Percentiles rank a stretch among this genome's conserved stretches.
These are phyloP conservation scores for Xerocomus nothofagi DNA, from an alignment of 1,284 basidiomycete species.

Conservation along the genomic window DNA sequence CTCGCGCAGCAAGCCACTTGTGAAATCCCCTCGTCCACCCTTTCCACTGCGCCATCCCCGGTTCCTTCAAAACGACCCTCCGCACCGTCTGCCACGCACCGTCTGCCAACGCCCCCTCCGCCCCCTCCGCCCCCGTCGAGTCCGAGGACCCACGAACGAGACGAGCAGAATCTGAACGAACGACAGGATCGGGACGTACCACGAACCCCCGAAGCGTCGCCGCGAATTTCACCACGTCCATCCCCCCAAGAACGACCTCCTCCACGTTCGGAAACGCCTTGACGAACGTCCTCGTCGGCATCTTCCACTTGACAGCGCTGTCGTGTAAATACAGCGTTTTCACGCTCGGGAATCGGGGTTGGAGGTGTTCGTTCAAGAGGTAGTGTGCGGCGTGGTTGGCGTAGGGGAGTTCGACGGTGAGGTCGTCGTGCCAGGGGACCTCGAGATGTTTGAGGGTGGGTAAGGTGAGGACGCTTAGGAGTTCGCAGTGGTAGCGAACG, in stretches of 20 bases:
- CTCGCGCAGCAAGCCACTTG: conserved; percentile 21
- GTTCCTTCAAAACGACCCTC: conserved; percentile 17
- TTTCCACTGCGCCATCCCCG: conserved; percentile 20
- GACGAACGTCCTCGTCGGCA: conserved; percentile 22
- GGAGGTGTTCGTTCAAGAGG: conserved; percentile 15
- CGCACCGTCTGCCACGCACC: conserved; percentile 16
- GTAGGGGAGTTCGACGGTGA: conserved; percentile 7
- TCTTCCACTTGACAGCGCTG: conserved; percentile 9
- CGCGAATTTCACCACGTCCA: conserved; percentile 16
- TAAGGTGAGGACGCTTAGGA: conserved; percentile 13
- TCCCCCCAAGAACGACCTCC: conserved; percentile 19
- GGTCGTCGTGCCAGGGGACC: conserved; percentile 26
- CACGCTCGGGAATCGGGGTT: conserved; percentile 17
- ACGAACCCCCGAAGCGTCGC: conserved; percentile 16
- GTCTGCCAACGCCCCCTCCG: conserved; percentile 1
- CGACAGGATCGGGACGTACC: not conserved
- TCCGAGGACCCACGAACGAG: not conserved
- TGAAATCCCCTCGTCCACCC: conserved; percentile 18
- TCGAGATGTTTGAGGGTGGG: conserved; percentile 22
- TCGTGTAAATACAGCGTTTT: conserved; percentile 19
- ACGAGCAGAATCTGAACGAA: too few relatives aligned
- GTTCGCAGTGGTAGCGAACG: conserved; percentile 20
- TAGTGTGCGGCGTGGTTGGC: conserved; percentile 11
- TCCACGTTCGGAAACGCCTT: conserved; percentile 21
- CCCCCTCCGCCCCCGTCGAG: too few relatives aligned